A percentile compares a stretch with the other conserved stretches of the same genome.
Conservation (phyloP, 352 stramenopile species). For the Globisporangium paroecandrum region DNA sequence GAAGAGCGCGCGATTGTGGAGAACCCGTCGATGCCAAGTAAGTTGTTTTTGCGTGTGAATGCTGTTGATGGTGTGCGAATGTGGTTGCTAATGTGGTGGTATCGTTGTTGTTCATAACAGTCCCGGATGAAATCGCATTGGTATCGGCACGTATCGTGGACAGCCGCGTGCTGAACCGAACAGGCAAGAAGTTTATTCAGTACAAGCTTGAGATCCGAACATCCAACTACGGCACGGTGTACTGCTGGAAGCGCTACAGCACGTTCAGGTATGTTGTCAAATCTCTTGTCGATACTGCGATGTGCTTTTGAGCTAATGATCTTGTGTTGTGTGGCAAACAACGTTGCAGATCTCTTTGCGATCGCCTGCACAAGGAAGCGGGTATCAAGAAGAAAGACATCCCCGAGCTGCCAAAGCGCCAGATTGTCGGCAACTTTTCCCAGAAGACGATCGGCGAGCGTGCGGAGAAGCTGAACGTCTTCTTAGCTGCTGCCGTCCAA, state of each 20-base stretch:
- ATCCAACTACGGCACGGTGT: constrained; percentile 85
- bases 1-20: constrained; percentile 81
- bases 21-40: constrained; percentile 74
- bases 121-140: constrained; percentile 79
- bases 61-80: constrained; percentile 7
- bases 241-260: constrained; percentile 87
- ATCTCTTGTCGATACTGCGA: background rate
- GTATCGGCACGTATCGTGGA: constrained; percentile 82
- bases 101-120: constrained; percentile 25
- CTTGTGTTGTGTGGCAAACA: background rate
- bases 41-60: constrained; percentile 20
- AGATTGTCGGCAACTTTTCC: constrained; percentile 83
- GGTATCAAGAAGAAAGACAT: constrained; percentile 83
- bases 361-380: constrained; percentile 83
- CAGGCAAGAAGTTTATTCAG: constrained; percentile 86
- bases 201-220: constrained; percentile 89
- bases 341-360: constrained; percentile 57
- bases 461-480: constrained; percentile 84
- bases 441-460: constrained; percentile 78
- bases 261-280: constrained; percentile 68
- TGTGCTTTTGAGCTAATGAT: background rate
- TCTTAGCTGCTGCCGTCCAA: constrained; percentile 68
- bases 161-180: constrained; percentile 79
- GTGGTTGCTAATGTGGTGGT: constrained; percentile 16
- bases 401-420: constrained; percentile 76